Conservation (phyloP, 768 basidiomycete genomes). For the Auriscalpium vulgare region DNA sequence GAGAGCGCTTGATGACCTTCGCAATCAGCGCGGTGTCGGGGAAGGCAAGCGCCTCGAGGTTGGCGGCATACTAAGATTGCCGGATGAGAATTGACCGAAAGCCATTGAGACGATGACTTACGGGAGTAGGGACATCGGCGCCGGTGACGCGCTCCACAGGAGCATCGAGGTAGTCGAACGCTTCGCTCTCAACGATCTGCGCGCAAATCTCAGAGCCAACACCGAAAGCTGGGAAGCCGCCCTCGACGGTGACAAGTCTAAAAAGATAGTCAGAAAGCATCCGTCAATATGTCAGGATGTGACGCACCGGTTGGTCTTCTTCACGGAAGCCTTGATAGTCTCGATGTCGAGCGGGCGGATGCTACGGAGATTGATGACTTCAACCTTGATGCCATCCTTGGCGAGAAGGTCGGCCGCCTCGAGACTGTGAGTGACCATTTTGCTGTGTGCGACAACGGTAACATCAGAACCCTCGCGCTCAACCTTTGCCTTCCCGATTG, state of each 20-base stretch:
- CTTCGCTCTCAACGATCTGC: slow-evolving; percentile 94
- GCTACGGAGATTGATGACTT: slow-evolving; percentile 93
- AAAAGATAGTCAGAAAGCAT: neutral
- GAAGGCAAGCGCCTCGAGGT: slow-evolving; percentile 88
- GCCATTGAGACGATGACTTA: slow-evolving; percentile 31
- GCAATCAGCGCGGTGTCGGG: slow-evolving; percentile 85
- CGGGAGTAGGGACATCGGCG: slow-evolving; percentile 95
- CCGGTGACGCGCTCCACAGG: slow-evolving; percentile 97
- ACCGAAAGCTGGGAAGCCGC: slow-evolving; percentile 97
- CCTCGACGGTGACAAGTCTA: slow-evolving; percentile 90
- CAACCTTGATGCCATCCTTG: slow-evolving; percentile 95
- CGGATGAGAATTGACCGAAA: slow-evolving; percentile 5
- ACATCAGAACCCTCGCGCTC: slow-evolving; percentile 90
- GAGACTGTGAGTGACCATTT: slow-evolving; percentile 92
- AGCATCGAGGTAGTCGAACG: slow-evolving; percentile 97
- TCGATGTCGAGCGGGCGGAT: slow-evolving; percentile 97
- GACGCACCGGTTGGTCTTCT: slow-evolving; percentile 92
- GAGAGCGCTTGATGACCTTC: slow-evolving; percentile 91
- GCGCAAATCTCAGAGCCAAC: slow-evolving; percentile 98
- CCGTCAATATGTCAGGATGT: neutral
- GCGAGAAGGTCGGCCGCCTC: slow-evolving; percentile 91
- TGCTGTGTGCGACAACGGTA: slow-evolving; percentile 95
- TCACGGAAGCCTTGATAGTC: slow-evolving; percentile 93
- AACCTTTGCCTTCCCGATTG: slow-evolving; percentile 96
- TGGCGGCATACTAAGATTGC: slow-evolving; percentile 67